Evolutionary conservation across 805 yeast genomes (phyloP).

Genomic region (Tetrapisispora pingtungensis): DNA sequence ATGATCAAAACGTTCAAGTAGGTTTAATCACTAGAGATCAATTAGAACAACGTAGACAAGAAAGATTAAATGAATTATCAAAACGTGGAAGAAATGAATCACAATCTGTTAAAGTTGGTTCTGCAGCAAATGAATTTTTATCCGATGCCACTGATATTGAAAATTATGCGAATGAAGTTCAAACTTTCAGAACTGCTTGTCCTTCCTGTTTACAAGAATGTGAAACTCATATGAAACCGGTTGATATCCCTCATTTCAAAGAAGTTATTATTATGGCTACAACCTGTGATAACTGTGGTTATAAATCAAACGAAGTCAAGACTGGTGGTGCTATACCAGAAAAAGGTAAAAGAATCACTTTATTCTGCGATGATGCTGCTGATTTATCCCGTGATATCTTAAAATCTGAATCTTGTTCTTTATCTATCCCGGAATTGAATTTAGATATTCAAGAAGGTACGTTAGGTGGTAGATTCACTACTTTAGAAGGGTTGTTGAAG

Average conservation of each 20-base stretch:
- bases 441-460: conserved; percentile 94
- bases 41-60: conserved; percentile 33
- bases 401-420: conserved; percentile 87
- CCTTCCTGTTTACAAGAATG: conserved; percentile 72
- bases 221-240: conserved; percentile 93
- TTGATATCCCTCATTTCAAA: conserved; percentile 94
- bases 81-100: conserved; percentile 31
- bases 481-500: conserved; percentile 82
- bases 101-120: conserved; percentile 13
- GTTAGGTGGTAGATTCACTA: conserved; percentile 94
- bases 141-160: conserved; percentile 73
- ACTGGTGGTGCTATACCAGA: conserved; percentile 96
- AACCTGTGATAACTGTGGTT: conserved; percentile 85
- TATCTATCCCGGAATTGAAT: conserved; percentile 76
- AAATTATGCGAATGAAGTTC: conserved; percentile 82
- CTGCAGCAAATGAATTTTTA: conserved; percentile 37
- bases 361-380: conserved; percentile 67
- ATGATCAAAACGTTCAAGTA: conserved; percentile 75
- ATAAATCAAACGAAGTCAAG: conserved; percentile 93
- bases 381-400: conserved; percentile 91
- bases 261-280: conserved; percentile 97
- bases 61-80: conserved; percentile 25
- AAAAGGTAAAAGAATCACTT: conserved; percentile 63
- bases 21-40: conserved; percentile 66
- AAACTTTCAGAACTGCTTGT: conserved; percentile 85